These are phyloP conservation scores for Aspergillus eucalypticola DNA, from an alignment of 2,329 filamentous ascomycete species.

Conservation along the genomic window DNA sequence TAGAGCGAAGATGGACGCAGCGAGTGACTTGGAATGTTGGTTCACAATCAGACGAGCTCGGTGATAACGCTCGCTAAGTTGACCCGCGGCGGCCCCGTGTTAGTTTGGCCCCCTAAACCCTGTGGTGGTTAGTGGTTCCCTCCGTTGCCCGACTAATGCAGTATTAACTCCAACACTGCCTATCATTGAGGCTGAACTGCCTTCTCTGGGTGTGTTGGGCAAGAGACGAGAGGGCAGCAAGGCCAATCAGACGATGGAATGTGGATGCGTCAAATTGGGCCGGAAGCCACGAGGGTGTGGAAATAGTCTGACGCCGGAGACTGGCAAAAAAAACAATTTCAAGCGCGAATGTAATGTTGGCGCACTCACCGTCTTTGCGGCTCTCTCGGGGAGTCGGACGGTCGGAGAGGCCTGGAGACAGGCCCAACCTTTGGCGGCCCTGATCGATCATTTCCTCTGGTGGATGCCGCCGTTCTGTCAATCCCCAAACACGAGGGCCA, in stretches of 20 bases:
- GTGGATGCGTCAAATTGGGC: conserved; percentile 2
- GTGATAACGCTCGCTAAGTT: conserved; percentile 1
- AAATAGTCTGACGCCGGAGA: not conserved
- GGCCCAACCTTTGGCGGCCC: not conserved
- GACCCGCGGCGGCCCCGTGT: conserved; percentile 1
- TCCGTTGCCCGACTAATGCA: conserved; percentile 1
- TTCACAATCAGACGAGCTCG: not conserved
- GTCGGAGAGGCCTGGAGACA: not conserved
- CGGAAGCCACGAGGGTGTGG: conserved; percentile 3
- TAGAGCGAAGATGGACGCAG: not conserved
- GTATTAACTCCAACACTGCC: conserved; percentile 5
- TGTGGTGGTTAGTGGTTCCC: not conserved
- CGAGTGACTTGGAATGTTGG: conserved; percentile 1
- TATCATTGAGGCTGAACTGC: conserved; percentile 3
- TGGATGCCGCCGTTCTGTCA: conserved; percentile 1
- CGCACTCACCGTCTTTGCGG: conserved; percentile 1
- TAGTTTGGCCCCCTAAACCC: conserved; percentile 1
- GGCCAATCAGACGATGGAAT: conserved; percentile 1
- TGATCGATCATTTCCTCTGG: conserved; percentile 1
- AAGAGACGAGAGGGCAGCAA: not conserved
- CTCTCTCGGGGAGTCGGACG: not conserved
- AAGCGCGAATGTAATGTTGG: not conserved
- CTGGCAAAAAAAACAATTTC: not conserved
- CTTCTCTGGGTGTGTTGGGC: conserved; percentile 1
- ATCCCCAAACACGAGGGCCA: not conserved